phyloP scores from a whole-genome alignment of 768 basidiomycete species.

The Pleurotus eryngii region DNA sequence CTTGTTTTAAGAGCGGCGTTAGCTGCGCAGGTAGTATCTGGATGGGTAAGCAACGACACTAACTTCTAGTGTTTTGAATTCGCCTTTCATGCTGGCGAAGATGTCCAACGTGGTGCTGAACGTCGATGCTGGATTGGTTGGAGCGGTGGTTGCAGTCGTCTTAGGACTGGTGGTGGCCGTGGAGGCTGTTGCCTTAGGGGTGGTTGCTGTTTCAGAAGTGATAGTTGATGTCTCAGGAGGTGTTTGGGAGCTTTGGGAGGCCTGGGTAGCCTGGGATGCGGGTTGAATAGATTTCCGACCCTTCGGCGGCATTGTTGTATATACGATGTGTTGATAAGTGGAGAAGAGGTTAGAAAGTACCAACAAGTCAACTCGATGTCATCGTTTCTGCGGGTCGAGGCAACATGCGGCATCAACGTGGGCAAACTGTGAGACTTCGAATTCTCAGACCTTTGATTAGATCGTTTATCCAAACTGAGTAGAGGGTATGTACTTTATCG shows the following conservation, averaged over 20 bases:
- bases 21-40: neutral
- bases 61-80: neutral
- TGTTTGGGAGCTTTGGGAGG: no score
- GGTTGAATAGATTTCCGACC: neutral
- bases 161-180: neutral
- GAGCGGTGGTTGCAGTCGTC: neutral
- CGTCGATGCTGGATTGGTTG: neutral
- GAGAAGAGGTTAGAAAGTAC: neutral
- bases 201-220: no score
- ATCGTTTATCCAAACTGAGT: neutral
- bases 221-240: no score
- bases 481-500: constrained; percentile 7
- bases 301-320: neutral
- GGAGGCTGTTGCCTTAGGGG: no score
- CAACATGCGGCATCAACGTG: constrained; percentile 3
- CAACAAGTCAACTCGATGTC: neutral
- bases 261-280: neutral
- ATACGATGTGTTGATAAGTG: neutral
- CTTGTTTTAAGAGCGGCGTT: constrained; percentile 21
- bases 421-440: neutral
- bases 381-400: neutral
- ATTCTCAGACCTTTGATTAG: neutral
- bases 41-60: neutral
- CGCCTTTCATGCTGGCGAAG: constrained; percentile 1
- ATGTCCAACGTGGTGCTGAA: neutral